Conservation (phyloP, 1,284 basidiomycete genomes). For the Ustilago lituana region DNA sequence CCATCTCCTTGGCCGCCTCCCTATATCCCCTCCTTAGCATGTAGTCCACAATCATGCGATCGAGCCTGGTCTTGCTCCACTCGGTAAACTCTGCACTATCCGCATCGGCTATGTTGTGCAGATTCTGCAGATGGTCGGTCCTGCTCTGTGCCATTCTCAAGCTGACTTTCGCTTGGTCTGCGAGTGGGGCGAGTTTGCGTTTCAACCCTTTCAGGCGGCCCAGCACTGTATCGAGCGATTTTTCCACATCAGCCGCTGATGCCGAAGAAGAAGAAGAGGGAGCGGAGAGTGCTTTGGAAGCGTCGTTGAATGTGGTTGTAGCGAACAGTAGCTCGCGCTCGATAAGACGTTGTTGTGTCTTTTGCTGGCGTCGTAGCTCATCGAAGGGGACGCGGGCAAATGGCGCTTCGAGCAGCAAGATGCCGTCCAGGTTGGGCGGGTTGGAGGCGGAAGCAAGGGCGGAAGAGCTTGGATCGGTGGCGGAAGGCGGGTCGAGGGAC, state of each 20-base stretch:
- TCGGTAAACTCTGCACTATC: constrained; percentile 35
- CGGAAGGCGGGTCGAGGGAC: constrained; percentile 13
- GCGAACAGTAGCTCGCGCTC: constrained; percentile 50
- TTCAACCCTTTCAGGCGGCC: constrained; percentile 79
- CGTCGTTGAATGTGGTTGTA: constrained; percentile 17
- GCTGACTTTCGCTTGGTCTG: constrained; percentile 23
- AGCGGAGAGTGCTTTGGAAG: neutral
- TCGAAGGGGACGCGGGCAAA: constrained; percentile 75
- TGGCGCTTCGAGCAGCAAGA: constrained; percentile 87
- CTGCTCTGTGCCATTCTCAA: constrained; percentile 43
- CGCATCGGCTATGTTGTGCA: constrained; percentile 38
- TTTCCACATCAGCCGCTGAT: constrained; percentile 45
- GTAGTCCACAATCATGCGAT: constrained; percentile 93
- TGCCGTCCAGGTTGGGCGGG: constrained; percentile 72
- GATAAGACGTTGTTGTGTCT: constrained; percentile 57
- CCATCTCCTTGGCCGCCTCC: constrained; percentile 43
- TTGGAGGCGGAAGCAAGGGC: neutral
- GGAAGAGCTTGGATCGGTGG: neutral
- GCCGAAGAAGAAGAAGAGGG: neutral
- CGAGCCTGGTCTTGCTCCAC: constrained; percentile 82
- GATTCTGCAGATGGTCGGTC: constrained; percentile 37
- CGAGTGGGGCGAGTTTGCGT: constrained; percentile 74
- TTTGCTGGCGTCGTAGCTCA: constrained; percentile 53
- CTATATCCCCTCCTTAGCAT: constrained; percentile 75
- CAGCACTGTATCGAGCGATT: constrained; percentile 79